Conservation (phyloP, 768 basidiomycete species). For the Strobilomyces echinocephalus region DNA sequence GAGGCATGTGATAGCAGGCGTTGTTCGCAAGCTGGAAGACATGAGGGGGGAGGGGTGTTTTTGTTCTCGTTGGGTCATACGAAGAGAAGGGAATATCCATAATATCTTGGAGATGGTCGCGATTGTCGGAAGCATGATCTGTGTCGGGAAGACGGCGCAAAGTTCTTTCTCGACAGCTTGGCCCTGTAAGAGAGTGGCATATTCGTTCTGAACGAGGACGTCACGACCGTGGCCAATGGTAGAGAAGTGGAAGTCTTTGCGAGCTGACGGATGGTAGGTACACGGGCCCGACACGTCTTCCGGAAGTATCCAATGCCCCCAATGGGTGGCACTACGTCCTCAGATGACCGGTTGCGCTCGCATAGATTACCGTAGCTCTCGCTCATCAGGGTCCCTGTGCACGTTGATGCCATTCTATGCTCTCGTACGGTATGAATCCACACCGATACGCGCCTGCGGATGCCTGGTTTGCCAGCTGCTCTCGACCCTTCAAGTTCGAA, state of each 20-base stretch:
- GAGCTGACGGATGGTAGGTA: slow-evolving; percentile 93
- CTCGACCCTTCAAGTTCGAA: too few relatives aligned
- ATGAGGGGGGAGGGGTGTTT: slow-evolving; percentile 68
- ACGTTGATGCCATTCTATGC: too few relatives aligned
- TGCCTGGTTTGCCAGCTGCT: too few relatives aligned
- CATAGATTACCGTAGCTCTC: too few relatives aligned
- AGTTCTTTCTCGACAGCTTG: slow-evolving; percentile 92
- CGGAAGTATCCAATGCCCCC: too few relatives aligned
- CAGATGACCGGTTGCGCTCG: too few relatives aligned
- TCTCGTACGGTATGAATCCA: too few relatives aligned
- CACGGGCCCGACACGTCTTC: too few relatives aligned
- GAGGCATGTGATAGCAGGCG: slow-evolving; percentile 96
- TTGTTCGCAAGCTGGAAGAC: slow-evolving; percentile 89
- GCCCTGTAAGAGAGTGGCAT: slow-evolving; percentile 89
- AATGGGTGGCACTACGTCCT: slow-evolving; percentile 58
- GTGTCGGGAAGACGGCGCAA: slow-evolving; percentile 94
- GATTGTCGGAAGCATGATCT: slow-evolving; percentile 87
- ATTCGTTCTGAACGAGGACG: slow-evolving; percentile 79
- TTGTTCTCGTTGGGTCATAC: slow-evolving; percentile 85
- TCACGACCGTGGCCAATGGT: slow-evolving; percentile 76
- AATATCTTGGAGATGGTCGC: slow-evolving; percentile 93
- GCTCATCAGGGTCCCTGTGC: too few relatives aligned
- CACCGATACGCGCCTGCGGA: too few relatives aligned
- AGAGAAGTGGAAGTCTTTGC: slow-evolving; percentile 96
- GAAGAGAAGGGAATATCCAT: slow-evolving; percentile 90